phyloP scores from a whole-genome alignment of 2,329 filamentous ascomycete genomes.

The Colletotrichum horii region DNA sequence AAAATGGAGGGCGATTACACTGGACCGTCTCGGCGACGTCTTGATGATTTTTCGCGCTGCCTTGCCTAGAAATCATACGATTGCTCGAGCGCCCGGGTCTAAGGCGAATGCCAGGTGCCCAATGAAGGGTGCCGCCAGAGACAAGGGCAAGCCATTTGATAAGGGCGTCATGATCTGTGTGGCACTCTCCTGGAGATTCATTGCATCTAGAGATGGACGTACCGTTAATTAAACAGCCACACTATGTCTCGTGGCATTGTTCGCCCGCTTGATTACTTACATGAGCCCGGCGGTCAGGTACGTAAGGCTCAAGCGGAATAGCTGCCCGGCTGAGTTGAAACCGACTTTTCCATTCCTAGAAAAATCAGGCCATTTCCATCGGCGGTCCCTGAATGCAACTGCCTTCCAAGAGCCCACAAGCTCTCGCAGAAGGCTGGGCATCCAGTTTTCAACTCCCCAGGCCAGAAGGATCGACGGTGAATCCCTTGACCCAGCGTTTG shows the following conservation, averaged over 20 bases:
- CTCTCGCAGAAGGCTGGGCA: neutral
- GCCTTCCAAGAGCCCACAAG: neutral
- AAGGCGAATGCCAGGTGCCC: neutral
- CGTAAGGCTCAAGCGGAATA: neutral
- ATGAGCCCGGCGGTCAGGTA: neutral
- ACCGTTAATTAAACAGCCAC: neutral
- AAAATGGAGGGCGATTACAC: too few species aligned
- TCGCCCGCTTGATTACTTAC: too few species aligned
- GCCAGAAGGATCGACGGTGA: neutral
- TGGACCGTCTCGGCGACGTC: neutral
- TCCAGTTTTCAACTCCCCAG: neutral
- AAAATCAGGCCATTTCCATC: neutral
- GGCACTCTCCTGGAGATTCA: neutral
- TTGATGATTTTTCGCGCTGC: neutral
- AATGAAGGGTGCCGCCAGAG: neutral
- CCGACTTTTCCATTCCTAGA: neutral
- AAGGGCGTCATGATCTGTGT: neutral
- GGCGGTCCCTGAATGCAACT: neutral
- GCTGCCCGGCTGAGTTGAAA: neutral
- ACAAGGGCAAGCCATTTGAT: neutral
- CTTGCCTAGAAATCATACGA: neutral
- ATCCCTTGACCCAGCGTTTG: neutral
- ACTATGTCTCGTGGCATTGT: neutral
- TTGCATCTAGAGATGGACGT: neutral
- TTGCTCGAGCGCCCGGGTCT: neutral